A percentile compares a stretch with the other conserved stretches of the same genome.
Conservation (phyloP, 352 stramenopile species). For the Pythium aristosporum region DNA sequence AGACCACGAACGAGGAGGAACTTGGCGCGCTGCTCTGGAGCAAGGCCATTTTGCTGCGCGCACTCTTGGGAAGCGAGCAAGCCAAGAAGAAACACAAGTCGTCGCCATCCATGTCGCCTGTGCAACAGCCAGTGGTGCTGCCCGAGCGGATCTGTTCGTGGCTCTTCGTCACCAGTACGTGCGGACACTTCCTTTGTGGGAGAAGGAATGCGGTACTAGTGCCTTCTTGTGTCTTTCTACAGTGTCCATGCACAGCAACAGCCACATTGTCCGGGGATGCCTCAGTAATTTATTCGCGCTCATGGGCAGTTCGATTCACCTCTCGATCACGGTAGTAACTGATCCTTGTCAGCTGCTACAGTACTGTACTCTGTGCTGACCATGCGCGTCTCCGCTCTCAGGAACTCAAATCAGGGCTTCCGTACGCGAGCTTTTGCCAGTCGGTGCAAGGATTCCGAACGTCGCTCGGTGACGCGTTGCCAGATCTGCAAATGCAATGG, state of each 20-base stretch:
- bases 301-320: slow-evolving; percentile 15
- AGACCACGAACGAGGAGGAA: slow-evolving; percentile 48
- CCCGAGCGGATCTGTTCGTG: slow-evolving; percentile 64
- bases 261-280: slow-evolving; percentile 64
- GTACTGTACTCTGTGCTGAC: neutral
- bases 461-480: slow-evolving; percentile 31
- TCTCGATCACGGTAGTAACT: slow-evolving; percentile 5
- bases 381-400: slow-evolving; percentile 1
- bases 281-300: slow-evolving; percentile 73
- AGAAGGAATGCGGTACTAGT: neutral
- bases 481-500: slow-evolving; percentile 64
- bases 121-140: slow-evolving; percentile 28
- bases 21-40: slow-evolving; percentile 64
- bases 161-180: slow-evolving; percentile 80
- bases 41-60: slow-evolving; percentile 66
- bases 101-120: neutral
- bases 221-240: slow-evolving; percentile 4
- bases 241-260: slow-evolving; percentile 78
- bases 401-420: slow-evolving; percentile 49
- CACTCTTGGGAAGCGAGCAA: slow-evolving; percentile 26
- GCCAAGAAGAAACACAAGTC: slow-evolving; percentile 24
- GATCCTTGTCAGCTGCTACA: neutral
- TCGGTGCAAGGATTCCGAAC: slow-evolving; percentile 51
- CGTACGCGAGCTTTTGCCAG: slow-evolving; percentile 48
- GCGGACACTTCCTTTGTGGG: neutral